Evolutionary conservation across 345 rosid genomes (phyloP).

Genomic region (Brassica nigra): DNA sequence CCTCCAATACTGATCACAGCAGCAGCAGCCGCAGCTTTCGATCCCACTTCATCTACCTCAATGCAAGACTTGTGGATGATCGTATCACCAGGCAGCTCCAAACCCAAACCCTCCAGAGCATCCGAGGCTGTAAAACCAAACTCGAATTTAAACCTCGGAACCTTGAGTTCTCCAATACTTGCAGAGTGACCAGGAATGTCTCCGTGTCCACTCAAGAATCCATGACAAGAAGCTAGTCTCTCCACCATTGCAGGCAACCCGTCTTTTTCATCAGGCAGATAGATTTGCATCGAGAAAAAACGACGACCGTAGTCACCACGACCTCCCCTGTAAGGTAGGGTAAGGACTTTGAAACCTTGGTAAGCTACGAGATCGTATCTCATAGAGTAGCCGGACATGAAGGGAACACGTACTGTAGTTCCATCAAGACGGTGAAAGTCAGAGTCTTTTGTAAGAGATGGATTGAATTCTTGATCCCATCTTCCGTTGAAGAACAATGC

Average conservation of each 20-base stretch:
- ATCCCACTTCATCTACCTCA: slow-evolving; percentile 34
- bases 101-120: slow-evolving; percentile 23
- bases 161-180: not conserved
- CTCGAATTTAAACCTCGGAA: slow-evolving; percentile 24
- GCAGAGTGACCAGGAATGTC: not conserved
- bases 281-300: not conserved
- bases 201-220: not conserved
- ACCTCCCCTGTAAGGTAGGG: not conserved
- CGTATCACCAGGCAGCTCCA: not conserved
- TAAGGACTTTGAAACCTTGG: slow-evolving; percentile 22
- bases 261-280: slow-evolving; percentile 31
- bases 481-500: slow-evolving; percentile 29
- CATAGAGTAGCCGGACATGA: not conserved
- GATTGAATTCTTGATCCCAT: slow-evolving; percentile 9
- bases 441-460: slow-evolving; percentile 15
- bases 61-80: slow-evolving; percentile 30
- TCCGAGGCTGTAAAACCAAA: slow-evolving; percentile 9
- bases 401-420: slow-evolving; percentile 30
- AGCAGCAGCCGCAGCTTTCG: slow-evolving; percentile 24
- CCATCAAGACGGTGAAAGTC: slow-evolving; percentile 31
- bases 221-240: slow-evolving; percentile 12
- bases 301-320: not conserved
- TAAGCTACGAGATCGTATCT: not conserved
- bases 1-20: accelerated
- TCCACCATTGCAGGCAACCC: slow-evolving; percentile 29